phyloP scores from a whole-genome alignment of 1,139 yeast species.

The Candida tropicalis region DNA sequence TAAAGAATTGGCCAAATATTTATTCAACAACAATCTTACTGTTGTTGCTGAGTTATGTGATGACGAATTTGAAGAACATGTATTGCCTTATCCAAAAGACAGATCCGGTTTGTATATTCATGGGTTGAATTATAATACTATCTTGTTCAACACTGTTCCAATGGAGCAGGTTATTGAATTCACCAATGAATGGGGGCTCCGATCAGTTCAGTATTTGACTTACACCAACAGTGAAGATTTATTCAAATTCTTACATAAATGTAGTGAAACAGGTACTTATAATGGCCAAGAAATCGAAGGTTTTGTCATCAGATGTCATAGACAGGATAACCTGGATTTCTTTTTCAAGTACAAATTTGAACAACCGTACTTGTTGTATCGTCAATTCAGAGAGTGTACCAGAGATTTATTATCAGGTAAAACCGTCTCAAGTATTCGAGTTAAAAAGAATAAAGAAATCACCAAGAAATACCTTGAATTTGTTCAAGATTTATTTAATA shows the following conservation, averaged over 20 bases:
- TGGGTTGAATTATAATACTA: conserved; percentile 76
- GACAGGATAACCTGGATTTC: conserved; percentile 44
- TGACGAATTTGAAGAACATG: conserved; percentile 93
- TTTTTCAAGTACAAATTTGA: conserved; percentile 95
- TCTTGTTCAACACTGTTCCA: conserved; percentile 64
- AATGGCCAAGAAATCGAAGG: conserved; percentile 83
- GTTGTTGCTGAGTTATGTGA: conserved; percentile 95
- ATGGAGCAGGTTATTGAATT: conserved; percentile 61
- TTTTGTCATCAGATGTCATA: conserved; percentile 78
- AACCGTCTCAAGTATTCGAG: conserved; percentile 42
- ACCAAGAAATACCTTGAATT: conserved; percentile 72
- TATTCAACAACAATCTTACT: conserved; percentile 61
- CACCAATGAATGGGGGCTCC: conserved; percentile 76
- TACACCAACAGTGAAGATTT: conserved; percentile 44
- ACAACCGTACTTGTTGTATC: conserved; percentile 88
- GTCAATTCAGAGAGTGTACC: conserved; percentile 90
- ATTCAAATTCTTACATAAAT: conserved; percentile 53
- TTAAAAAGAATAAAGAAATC: conserved; percentile 53
- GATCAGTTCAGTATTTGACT: conserved; percentile 48
- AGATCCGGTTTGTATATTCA: conserved; percentile 85
- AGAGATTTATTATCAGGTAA: conserved; percentile 53
- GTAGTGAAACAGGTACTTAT: conserved; percentile 72
- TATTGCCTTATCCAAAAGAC: conserved; percentile 68
- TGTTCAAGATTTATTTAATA: conserved; percentile 54
- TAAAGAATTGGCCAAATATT: conserved; percentile 54